Base-by-base conservation (phyloP, 108 stramenopile species). In the Skeletonema grethae region DNA sequence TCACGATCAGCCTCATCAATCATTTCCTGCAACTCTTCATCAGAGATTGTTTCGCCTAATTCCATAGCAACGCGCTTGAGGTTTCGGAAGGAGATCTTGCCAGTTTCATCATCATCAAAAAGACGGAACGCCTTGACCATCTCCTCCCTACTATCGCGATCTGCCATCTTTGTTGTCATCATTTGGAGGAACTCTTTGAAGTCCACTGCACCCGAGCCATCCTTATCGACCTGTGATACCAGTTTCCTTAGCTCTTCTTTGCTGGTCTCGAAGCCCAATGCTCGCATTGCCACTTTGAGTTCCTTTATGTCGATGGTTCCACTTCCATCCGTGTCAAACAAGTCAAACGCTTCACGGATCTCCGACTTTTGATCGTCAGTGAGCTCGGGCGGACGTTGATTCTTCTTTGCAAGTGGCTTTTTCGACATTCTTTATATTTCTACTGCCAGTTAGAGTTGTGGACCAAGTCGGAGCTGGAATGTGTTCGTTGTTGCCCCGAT, bases 1-100 rank as follows among this genome's bases (percentile, higher is more conserved):
- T 87, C 85, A 41, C 88, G 73, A 63, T 91, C 90, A 4, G 91
- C 90, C 68, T 92, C 91, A 70, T 91, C 91, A 62, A 92, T 93
- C 90, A 93, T 92, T 60, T 94, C 93, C 67, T 93, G 92, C 64
- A 96, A 65, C 89, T 96, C 95, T 61, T 96, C 92, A 76, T 96
- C 95, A 8, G 90, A 86, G 76, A 96, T 93, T 69, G 67, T 89
- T 79, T 96, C 95, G 10, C 95, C 95, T 10, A 96, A 85, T 76
- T 95, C 93, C 80, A 87, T 89, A n/a, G 91, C 92, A 45, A 96
- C 93, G 41, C 93, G 86, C 84, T 93, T 96, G 65, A 96, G 80
- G 75, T 96, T 91, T 34, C 86, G 82, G 74, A 95, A 93, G 11
- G 88, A 83, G 64, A 96, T 94, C 73, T 90, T 91, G 34, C 95